Evolutionary conservation across 306 rosid species (phyloP).

Genomic region (Vigna nakashimae): DNA sequence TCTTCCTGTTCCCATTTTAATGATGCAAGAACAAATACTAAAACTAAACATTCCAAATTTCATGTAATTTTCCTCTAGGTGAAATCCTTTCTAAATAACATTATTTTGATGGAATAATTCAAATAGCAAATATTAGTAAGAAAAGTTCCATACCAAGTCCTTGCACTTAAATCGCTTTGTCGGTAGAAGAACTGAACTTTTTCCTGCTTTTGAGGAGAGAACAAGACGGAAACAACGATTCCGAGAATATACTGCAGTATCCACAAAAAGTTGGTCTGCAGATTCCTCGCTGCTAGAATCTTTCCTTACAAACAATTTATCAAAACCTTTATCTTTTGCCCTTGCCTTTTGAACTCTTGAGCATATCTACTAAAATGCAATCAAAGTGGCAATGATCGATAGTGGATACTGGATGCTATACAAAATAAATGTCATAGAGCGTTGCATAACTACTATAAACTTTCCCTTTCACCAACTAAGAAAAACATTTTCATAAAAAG

Average conservation of each 20-base stretch:
- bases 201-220: slow-evolving; percentile 96
- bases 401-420: slow-evolving; percentile 44
- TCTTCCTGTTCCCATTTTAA: not conserved
- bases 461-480: slow-evolving; percentile 34
- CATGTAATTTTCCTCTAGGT: not conserved
- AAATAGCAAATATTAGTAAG: slow-evolving; percentile 25
- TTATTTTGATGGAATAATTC: slow-evolving; percentile 29
- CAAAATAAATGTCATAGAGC: slow-evolving; percentile 36
- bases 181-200: slow-evolving; percentile 80
- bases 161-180: slow-evolving; percentile 66
- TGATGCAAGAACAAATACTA: slow-evolving; percentile 18
- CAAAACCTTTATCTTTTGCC: slow-evolving; percentile 54
- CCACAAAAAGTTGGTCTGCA: slow-evolving; percentile 78
- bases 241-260: slow-evolving; percentile 89
- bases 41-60: slow-evolving; percentile 20
- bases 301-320: slow-evolving; percentile 69
- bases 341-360: slow-evolving; percentile 65
- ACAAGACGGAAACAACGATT: slow-evolving; percentile 89
- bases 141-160: slow-evolving; percentile 64
- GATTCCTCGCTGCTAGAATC: slow-evolving; percentile 65
- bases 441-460: slow-evolving; percentile 37
- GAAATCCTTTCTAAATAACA: not conserved
- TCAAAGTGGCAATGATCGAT: slow-evolving; percentile 44
- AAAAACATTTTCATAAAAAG: slow-evolving; percentile 3
- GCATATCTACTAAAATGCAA: slow-evolving; percentile 75